A percentile compares a stretch with the other conserved stretches of the same genome.
phyloP scores from a whole-genome alignment of 768 basidiomycete species.

The Boletellus ananiceps region DNA sequence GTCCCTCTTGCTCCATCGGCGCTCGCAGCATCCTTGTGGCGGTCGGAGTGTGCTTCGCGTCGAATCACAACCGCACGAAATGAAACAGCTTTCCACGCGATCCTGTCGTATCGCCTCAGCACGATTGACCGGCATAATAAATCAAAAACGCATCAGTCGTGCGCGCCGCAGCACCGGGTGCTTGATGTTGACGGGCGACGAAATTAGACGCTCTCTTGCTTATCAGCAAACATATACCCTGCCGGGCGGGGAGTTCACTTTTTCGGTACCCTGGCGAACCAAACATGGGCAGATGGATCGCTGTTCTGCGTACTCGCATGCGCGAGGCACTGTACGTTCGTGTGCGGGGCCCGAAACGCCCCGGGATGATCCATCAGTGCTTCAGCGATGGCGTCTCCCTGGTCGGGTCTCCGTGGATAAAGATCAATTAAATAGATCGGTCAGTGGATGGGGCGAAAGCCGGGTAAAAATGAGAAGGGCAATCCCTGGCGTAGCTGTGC shows the following conservation, averaged over 20 bases:
- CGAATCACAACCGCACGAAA: constrained; percentile 11
- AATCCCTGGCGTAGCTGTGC: constrained; percentile 5
- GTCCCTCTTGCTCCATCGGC: constrained; percentile 1
- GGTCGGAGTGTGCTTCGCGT: constrained; percentile 2
- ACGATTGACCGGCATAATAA: neutral
- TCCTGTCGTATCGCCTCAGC: constrained; percentile 5
- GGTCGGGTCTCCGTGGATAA: constrained; percentile 4
- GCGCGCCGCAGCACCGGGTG: constrained; percentile 3
- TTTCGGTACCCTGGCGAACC: neutral
- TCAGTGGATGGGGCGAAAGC: neutral
- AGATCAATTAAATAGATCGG: constrained; percentile 4
- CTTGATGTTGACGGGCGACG: constrained; percentile 1
- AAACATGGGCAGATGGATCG: too few relatives aligned
- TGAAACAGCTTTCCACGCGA: constrained; percentile 19
- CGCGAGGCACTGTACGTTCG: neutral
- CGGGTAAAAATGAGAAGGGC: neutral
- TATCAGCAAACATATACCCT: constrained; percentile 9
- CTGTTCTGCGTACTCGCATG: neutral
- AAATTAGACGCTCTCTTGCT: neutral
- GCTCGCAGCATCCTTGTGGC: constrained; percentile 3
- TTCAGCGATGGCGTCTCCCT: neutral
- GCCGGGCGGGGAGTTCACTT: neutral
- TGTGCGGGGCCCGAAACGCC: neutral
- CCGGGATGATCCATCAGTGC: neutral
- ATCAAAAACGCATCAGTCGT: too few relatives aligned